These are phyloP conservation scores for Exserohilum turcica DNA, from an alignment of 2,329 filamentous ascomycete genomes.

Conservation along the genomic window DNA sequence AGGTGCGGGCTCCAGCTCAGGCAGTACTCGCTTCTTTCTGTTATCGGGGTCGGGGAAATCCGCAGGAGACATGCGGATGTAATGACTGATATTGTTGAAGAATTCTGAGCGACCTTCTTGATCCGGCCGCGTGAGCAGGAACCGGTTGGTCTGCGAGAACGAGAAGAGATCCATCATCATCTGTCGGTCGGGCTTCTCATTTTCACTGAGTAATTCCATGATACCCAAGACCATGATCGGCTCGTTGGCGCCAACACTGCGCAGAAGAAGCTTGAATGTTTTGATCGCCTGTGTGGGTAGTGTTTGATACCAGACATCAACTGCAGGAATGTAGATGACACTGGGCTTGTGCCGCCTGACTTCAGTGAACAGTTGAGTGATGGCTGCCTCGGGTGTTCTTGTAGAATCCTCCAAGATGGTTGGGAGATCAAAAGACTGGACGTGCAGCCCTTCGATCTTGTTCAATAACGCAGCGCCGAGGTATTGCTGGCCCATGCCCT, in stretches of 20 bases:
- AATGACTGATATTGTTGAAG: conserved; percentile 74
- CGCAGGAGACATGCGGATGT: conserved; percentile 76
- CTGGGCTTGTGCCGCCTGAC: conserved; percentile 93
- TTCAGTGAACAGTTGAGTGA: conserved; percentile 89
- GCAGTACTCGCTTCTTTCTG: conserved; percentile 83
- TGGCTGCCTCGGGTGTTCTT: conserved; percentile 81
- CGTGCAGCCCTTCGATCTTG: conserved; percentile 89
- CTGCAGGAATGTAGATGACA: conserved; percentile 90
- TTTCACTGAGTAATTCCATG: conserved; percentile 69
- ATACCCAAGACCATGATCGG: conserved; percentile 88
- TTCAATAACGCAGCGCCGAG: conserved; percentile 83
- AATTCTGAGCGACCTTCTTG: conserved; percentile 75
- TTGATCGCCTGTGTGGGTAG: conserved; percentile 69
- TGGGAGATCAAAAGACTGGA: conserved; percentile 91
- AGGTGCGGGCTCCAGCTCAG: conserved; percentile 73
- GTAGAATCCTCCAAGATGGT: conserved; percentile 83
- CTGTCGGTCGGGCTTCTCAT: conserved; percentile 60
- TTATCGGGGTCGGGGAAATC: conserved; percentile 88
- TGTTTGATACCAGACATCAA: conserved; percentile 84
- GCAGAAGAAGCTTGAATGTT: conserved; percentile 82
- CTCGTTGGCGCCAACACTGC: conserved; percentile 85
- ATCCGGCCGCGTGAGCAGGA: conserved; percentile 69
- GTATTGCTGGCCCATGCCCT: conserved; percentile 94
- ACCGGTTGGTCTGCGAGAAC: conserved; percentile 79
- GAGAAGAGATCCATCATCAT: conserved; percentile 82